Evolutionary conservation across 768 basidiomycete genomes (phyloP).

Genomic region (Cubamyces lactineus): DNA sequence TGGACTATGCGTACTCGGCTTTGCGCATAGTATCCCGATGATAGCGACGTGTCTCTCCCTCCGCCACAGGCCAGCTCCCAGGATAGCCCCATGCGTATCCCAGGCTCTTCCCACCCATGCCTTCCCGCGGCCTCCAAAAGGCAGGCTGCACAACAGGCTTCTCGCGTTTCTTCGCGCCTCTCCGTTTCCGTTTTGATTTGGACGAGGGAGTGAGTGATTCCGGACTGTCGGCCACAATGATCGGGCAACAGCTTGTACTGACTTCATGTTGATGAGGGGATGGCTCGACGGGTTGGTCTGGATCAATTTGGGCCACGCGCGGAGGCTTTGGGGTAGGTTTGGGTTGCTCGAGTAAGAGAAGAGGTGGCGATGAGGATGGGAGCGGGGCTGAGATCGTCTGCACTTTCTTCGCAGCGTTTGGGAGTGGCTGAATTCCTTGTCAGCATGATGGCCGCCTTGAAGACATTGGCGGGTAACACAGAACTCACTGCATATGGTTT

Average conservation of each 20-base stretch:
- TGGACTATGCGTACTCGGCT: constrained; percentile 9
- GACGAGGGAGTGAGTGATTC: neutral
- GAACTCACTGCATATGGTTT: constrained; percentile 30
- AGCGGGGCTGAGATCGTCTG: constrained; percentile 1
- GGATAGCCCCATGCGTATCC: constrained; percentile 39
- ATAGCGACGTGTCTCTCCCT: constrained; percentile 26
- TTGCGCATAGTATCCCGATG: constrained; percentile 31
- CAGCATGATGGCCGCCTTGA: too few species aligned
- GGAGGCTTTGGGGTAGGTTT: constrained; percentile 13
- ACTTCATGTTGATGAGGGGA: constrained; percentile 29
- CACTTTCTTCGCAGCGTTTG: constrained; percentile 7
- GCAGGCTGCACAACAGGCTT: constrained; percentile 24
- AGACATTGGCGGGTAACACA: too few species aligned
- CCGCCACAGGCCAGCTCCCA: constrained; percentile 32
- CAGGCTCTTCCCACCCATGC: constrained; percentile 33
- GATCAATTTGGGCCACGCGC: neutral
- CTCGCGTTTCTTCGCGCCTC: constrained; percentile 3
- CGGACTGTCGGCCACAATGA: constrained; percentile 4
- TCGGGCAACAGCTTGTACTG: constrained; percentile 22
- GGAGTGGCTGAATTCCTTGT: neutral
- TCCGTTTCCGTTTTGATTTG: constrained; percentile 9
- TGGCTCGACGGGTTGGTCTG: constrained; percentile 18
- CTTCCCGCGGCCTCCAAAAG: constrained; percentile 35
- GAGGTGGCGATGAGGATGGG: neutral
- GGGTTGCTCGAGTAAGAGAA: constrained; percentile 5